Base-by-base conservation (phyloP, 257 asterid species). In the Oldenlandia corymbosa region DNA sequence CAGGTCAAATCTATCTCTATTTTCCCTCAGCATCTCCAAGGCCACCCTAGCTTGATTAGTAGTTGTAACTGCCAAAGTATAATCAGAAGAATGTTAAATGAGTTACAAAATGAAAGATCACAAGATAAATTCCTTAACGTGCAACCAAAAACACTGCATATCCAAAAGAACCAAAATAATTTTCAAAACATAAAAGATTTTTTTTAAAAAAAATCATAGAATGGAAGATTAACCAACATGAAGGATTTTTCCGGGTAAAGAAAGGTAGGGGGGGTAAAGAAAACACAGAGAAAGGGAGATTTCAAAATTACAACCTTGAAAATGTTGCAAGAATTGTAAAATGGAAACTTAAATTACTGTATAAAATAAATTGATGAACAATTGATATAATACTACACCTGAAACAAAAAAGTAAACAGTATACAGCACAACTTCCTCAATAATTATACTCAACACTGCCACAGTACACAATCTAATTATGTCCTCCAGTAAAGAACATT, bases 1-100 rank as follows among this genome's bases (percentile, higher is more conserved):
- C 70, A 90, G 74, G 75, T 90, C 96, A 58, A 85, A 90, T 60
- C 87, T 70, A 67, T 84, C 85, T 62, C 68, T 80, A 72, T 85
- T 80, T 62, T 81, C 95, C 79, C 95, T 84, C 68, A 91, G 64
- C 88, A 88, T 81, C 72, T 71, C 69, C 86, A 88, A 68, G 18
- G 97, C 97, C 58, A 62, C 59, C 59, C 75, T 78, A 9, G 97
- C 95, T 72, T 85, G 84, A n/a, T 73, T 87, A 26, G 84, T 80
- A 10, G 83, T 68, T n/a, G n/a, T 20, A 48, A 85, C 95, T 90
- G 80, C 26, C 70, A 43, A 65, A 73, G 58, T 31, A 5, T 16
- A 57, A 48, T 62, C 58, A 71, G 59, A 42, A 68, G 28, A 67
- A 69, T 14, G 10, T 8, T 1, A 48, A 64, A 60, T 13, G 55